Conservation (phyloP, 2,329 filamentous ascomycete genomes). For the Neocatenulostroma microsporum region DNA sequence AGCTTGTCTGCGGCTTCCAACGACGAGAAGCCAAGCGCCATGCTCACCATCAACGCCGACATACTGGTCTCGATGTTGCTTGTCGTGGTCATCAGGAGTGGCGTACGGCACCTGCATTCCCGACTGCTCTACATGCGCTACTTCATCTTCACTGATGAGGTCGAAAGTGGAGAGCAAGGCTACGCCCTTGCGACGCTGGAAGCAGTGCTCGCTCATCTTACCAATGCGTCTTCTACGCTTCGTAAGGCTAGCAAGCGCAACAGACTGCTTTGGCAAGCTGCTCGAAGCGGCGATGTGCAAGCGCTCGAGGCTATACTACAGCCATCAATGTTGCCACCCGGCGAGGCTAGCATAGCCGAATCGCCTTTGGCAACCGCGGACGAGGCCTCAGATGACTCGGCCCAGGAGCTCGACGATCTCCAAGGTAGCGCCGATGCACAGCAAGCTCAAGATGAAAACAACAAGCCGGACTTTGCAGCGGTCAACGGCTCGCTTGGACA, state of each 20-base stretch:
- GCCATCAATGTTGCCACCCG: conserved; percentile 34
- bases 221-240: conserved; percentile 70
- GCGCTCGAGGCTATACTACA: conserved; percentile 75
- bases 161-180: conserved; percentile 91
- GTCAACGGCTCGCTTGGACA: conserved; percentile 56
- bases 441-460: not conserved
- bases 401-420: not conserved
- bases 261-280: conserved; percentile 77
- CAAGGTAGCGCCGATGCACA: not conserved
- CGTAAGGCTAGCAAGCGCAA: conserved; percentile 81
- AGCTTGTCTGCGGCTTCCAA: not conserved
- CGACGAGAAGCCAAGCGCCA: conserved; percentile 22
- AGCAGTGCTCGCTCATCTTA: conserved; percentile 81
- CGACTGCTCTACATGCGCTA: conserved; percentile 90
- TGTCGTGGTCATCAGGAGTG: conserved; percentile 84
- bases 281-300: conserved; percentile 65
- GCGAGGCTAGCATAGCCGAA: conserved; percentile 13
- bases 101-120: conserved; percentile 79
- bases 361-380: conserved; percentile 14
- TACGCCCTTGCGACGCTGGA: conserved; percentile 96
- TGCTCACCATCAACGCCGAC: conserved; percentile 72
- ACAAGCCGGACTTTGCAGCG: conserved; percentile 22
- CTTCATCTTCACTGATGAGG: conserved; percentile 96
- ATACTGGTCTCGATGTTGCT: conserved; percentile 85
- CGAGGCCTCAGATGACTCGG: conserved; percentile 12